Percentiles rank a stretch among this genome's conserved stretches.
phyloP scores from a whole-genome alignment of 1,284 basidiomycete species.

The Ganoderma sp. region DNA sequence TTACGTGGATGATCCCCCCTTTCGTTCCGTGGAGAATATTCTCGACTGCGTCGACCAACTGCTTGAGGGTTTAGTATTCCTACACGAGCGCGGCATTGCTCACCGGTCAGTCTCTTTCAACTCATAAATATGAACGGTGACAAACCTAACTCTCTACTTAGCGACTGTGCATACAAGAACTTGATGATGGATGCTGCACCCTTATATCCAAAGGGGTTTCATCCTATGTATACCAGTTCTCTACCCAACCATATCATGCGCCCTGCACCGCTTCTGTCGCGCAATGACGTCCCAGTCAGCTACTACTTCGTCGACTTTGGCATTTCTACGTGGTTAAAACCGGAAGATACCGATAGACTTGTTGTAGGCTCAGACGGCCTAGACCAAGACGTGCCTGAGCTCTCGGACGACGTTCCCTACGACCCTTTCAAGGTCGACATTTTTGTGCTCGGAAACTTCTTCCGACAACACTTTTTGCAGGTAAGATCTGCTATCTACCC shows the following conservation, averaged over 20 bases:
- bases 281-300: constrained; percentile 19
- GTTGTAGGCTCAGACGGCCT: constrained; percentile 29
- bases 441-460: constrained; percentile 36
- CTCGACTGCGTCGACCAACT: constrained; percentile 39
- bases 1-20: constrained; percentile 32
- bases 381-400: constrained; percentile 38
- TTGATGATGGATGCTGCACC: constrained; percentile 38
- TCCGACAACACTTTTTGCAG: constrained; percentile 9
- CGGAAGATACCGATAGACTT: constrained; percentile 9
- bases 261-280: constrained; percentile 13
- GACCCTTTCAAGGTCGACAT: constrained; percentile 42
- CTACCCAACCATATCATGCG: constrained; percentile 24
- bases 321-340: constrained; percentile 28
- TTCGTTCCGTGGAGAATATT: constrained; percentile 33
- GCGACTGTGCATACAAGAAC: constrained; percentile 34
- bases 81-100: constrained; percentile 36
- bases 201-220: constrained; percentile 37
- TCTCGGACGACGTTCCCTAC: constrained; percentile 35
- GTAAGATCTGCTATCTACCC: not conserved
- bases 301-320: constrained; percentile 40
- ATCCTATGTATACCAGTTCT: constrained; percentile 25
- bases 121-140: not conserved
- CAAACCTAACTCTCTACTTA: not conserved
- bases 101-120: constrained; percentile 30
- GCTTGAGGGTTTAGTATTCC: constrained; percentile 38